A percentile compares a stretch with the other conserved stretches of the same genome.
Evolutionary conservation across 257 asterid species (phyloP).

Genomic region (Rehmannia glutinosa): DNA sequence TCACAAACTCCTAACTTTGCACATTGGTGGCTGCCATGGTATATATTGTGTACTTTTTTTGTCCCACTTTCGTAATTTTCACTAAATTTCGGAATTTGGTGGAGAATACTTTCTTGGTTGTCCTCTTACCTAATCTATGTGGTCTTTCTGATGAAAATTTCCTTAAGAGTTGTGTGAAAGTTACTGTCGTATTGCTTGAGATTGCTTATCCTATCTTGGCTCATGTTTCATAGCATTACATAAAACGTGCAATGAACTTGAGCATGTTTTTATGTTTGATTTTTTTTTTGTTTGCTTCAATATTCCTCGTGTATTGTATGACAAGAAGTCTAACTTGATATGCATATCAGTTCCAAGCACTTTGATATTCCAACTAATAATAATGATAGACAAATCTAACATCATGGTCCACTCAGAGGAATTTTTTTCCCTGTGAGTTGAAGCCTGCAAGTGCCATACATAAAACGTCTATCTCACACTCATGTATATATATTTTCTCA

Average conservation of each 20-base stretch:
- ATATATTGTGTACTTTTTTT: constrained; percentile 14
- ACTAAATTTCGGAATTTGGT: constrained; percentile 10
- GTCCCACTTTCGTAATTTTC: constrained; percentile 1
- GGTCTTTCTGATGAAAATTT: too few species aligned
- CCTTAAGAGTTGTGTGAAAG: neutral
- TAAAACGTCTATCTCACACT: neutral
- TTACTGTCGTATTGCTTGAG: constrained; percentile 2
- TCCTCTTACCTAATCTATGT: neutral
- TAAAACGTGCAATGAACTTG: neutral
- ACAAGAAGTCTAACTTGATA: neutral
- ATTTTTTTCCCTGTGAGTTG: neutral
- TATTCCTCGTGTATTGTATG: neutral
- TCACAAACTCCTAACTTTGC: constrained; percentile 48
- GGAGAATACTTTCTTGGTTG: too few species aligned
- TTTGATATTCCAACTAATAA: neutral
- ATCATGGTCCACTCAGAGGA: neutral
- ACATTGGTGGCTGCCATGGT: constrained; percentile 84
- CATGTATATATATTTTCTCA: neutral
- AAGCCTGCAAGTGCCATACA: neutral
- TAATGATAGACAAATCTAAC: neutral
- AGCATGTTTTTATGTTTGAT: neutral
- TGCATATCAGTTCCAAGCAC: neutral
- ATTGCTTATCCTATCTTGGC: neutral
- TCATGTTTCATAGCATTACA: constrained; percentile 5
- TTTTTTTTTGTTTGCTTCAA: neutral